A percentile compares a stretch with the other conserved stretches of the same genome.
phyloP scores from a whole-genome alignment of 108 stramenopile genomes.

The Fistulifera solaris region DNA sequence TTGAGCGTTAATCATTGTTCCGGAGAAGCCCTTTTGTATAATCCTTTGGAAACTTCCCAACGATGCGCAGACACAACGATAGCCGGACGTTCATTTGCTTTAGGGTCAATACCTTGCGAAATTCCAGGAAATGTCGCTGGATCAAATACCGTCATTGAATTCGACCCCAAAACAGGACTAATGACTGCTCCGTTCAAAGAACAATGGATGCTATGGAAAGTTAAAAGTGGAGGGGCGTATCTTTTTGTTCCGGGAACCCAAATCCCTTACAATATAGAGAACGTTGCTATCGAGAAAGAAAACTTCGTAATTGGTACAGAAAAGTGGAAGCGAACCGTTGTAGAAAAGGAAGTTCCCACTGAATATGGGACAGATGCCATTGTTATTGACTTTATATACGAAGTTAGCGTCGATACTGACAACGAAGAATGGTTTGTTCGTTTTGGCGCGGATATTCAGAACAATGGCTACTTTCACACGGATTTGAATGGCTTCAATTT shows the following conservation, averaged over 20 bases:
- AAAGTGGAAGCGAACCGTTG: conserved; percentile 41
- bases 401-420: conserved; percentile 30
- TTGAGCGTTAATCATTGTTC: conserved; percentile 31
- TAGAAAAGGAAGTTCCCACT: conserved; percentile 16
- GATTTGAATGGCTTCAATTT: conserved; percentile 62
- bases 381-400: conserved; percentile 50
- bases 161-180: conserved; percentile 34
- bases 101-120: conserved; percentile 37
- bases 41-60: conserved; percentile 37
- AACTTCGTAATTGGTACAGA: conserved; percentile 30
- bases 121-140: conserved; percentile 10
- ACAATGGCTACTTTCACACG: conserved; percentile 50
- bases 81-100: conserved; percentile 6
- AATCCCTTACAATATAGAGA: conserved; percentile 7
- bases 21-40: conserved; percentile 27
- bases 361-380: conserved; percentile 11
- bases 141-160: conserved; percentile 18
- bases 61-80: conserved; percentile 30
- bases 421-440: conserved; percentile 64
- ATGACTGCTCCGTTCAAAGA: conserved; percentile 42
- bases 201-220: conserved; percentile 59
- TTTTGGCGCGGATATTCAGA: conserved; percentile 28
- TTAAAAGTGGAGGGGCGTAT: conserved; percentile 46
- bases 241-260: conserved; percentile 43
- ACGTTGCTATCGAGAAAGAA: conserved; percentile 22